Conservation (phyloP, 1,284 basidiomycete species). For the Rhodotorula glutinis region DNA sequence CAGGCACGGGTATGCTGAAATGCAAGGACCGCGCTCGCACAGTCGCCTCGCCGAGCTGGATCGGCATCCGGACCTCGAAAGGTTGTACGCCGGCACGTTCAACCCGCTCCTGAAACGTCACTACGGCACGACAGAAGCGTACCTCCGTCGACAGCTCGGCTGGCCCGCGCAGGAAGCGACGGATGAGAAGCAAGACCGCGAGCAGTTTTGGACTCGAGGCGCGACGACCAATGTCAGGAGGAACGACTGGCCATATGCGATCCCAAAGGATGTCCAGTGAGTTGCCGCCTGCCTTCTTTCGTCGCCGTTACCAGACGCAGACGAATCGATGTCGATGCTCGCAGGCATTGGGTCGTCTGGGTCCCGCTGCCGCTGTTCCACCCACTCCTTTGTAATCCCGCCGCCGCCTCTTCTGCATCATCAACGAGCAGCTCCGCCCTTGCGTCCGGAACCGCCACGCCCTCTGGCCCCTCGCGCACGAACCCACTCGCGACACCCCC, state of each 20-base stretch:
- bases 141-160: constrained; percentile 16
- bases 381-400: constrained; percentile 36
- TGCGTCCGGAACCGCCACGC: constrained; percentile 2
- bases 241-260: constrained; percentile 28
- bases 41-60: constrained; percentile 13
- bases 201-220: constrained; percentile 11
- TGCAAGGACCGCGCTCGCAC: too few species aligned
- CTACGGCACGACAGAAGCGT: constrained; percentile 18
- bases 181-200: neutral
- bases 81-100: constrained; percentile 17
- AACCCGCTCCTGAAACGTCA: constrained; percentile 7
- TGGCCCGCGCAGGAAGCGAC: constrained; percentile 6
- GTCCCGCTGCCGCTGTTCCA: constrained; percentile 67
- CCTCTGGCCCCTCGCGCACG: constrained; percentile 1
- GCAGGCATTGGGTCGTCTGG: constrained; percentile 66
- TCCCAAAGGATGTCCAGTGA: constrained; percentile 21
- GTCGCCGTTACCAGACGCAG: too few species aligned
- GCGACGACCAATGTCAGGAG: constrained; percentile 13
- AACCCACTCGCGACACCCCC: constrained; percentile 8
- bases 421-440: neutral
- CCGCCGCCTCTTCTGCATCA: neutral
- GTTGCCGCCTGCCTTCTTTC: neutral
- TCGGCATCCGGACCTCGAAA: constrained; percentile 26
- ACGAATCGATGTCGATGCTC: neutral
- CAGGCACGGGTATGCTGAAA: neutral